These are phyloP conservation scores for Starmera stellimalicola DNA, from an alignment of 1,139 yeast genomes.

Conservation along the genomic window DNA sequence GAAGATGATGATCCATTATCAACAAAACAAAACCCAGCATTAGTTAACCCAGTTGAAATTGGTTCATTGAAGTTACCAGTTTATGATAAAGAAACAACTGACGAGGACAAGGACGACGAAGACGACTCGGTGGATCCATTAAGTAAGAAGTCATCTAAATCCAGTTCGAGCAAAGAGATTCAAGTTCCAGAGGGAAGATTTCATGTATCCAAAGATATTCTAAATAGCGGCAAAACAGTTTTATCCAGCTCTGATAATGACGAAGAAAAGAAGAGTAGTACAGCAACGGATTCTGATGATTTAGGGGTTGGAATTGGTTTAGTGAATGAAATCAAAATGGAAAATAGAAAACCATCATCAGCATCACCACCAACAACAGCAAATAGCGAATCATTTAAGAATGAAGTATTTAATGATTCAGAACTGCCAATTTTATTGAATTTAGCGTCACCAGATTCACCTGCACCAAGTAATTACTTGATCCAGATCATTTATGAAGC, in stretches of 20 bases:
- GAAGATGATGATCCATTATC: too few species aligned
- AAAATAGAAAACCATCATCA: slow-evolving; percentile 4
- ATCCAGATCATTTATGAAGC: slow-evolving; percentile 52
- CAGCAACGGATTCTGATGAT: slow-evolving; percentile 19
- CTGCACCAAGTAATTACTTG: slow-evolving; percentile 43
- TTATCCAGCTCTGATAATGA: slow-evolving; percentile 10
- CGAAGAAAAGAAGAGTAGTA: slow-evolving; percentile 8
- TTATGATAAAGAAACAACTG: too few species aligned
- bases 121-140: slow-evolving; percentile 2
- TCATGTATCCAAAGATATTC: slow-evolving; percentile 6
- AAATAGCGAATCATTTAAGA: slow-evolving; percentile 4
- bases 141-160: not conserved
- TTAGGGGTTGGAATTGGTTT: slow-evolving; percentile 19
- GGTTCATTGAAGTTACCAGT: too few species aligned
- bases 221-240: slow-evolving; percentile 1
- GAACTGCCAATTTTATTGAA: slow-evolving; percentile 36
- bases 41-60: too few species aligned
- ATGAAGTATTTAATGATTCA: slow-evolving; percentile 22
- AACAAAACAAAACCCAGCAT: too few species aligned
- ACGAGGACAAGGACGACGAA: not conserved
- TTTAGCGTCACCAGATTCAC: slow-evolving; percentile 41
- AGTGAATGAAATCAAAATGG: slow-evolving; percentile 7
- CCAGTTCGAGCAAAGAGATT: slow-evolving; percentile 2
- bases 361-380: slow-evolving; percentile 3
- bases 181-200: slow-evolving; percentile 19